phyloP scores from a whole-genome alignment of 2,329 filamentous ascomycete genomes.

The Penicillium sp. region DNA sequence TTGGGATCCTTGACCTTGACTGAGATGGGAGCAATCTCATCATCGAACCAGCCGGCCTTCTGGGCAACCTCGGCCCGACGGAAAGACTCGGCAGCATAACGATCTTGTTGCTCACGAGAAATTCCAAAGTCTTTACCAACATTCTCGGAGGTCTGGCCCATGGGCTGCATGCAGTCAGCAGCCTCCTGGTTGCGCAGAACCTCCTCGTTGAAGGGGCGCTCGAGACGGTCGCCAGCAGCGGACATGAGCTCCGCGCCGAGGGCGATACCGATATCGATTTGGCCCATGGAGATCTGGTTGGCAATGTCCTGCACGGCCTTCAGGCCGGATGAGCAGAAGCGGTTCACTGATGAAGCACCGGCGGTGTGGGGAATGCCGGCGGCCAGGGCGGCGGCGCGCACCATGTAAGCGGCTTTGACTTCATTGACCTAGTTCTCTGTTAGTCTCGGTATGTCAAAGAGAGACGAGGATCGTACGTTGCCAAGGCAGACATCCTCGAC shows the following conservation, averaged over 20 bases:
- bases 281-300: slow-evolving; percentile 74
- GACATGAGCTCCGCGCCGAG: slow-evolving; percentile 90
- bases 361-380: slow-evolving; percentile 93
- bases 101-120: slow-evolving; percentile 74
- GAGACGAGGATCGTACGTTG: slow-evolving; percentile 61
- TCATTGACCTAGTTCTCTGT: slow-evolving; percentile 64
- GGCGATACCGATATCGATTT: slow-evolving; percentile 84
- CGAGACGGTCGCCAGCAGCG: slow-evolving; percentile 65
- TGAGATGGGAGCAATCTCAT: slow-evolving; percentile 88
- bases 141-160: slow-evolving; percentile 98
- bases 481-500: slow-evolving; percentile 90
- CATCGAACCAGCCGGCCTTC: slow-evolving; percentile 85
- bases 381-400: slow-evolving; percentile 81
- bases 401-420: slow-evolving; percentile 82
- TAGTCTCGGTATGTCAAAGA: neutral
- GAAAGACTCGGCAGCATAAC: slow-evolving; percentile 83
- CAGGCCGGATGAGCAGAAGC: slow-evolving; percentile 95
- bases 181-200: slow-evolving; percentile 75
- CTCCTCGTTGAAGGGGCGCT: slow-evolving; percentile 72
- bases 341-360: slow-evolving; percentile 77
- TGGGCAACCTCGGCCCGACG: slow-evolving; percentile 83
- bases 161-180: slow-evolving; percentile 83
- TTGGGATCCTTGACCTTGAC: slow-evolving; percentile 81
- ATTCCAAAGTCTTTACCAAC: slow-evolving; percentile 89
- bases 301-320: slow-evolving; percentile 95